Base-by-base conservation (phyloP, 805 yeast genomes). In the Sugiyamaella chiloensis region DNA sequence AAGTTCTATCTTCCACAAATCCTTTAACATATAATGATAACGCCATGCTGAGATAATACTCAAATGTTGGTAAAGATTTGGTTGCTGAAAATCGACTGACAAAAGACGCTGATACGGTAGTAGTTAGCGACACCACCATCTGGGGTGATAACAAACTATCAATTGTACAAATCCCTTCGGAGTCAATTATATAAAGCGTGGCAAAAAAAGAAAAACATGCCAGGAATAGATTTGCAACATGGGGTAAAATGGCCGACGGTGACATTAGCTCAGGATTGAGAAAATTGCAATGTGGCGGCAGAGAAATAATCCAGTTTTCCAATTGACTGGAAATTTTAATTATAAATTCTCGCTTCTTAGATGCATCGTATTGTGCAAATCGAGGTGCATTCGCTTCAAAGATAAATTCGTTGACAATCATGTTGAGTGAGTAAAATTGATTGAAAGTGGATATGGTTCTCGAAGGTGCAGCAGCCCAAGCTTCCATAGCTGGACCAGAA, bases 51-150 rank as follows among this genome's bases (percentile, higher is more conserved):
- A 47, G 14, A 23, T 19, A 47, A 27, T 47, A 47, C 24, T 47
- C 51, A 44, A 42, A 47, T 4, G 47, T 40, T 9, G 47, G 48
- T 21, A 43, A 29, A 12, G 50, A 26, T 35, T 47, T 47, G 9
- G 44, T 24, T 12, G 42, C 24, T 16, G 31, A 16, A n/a, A 24
- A 35, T 21, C 51, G 24, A 5, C 21, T 8, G 16, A 26, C 17
- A 24, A 32, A 46, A 4, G 23, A 12, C 4, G 40, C n/a, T 26
- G 17, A 31, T 14, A 44, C 36, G 5, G 24, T 43, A 19, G 29
- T 19, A 12, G 51, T 19, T 9, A 43, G 21, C 9, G 17, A 16
- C 5, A 47, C 48, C 23, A 47, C 43, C 3, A 20, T n/a, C 11
- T 34, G 37, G 5, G 47, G 39, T 6, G 47, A n/a, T 23, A 36